Evolutionary conservation across 306 rosid genomes (phyloP), one percentile per base, ranked within the genome.

Genomic region (Astragalus glycyphyllos): DNA sequence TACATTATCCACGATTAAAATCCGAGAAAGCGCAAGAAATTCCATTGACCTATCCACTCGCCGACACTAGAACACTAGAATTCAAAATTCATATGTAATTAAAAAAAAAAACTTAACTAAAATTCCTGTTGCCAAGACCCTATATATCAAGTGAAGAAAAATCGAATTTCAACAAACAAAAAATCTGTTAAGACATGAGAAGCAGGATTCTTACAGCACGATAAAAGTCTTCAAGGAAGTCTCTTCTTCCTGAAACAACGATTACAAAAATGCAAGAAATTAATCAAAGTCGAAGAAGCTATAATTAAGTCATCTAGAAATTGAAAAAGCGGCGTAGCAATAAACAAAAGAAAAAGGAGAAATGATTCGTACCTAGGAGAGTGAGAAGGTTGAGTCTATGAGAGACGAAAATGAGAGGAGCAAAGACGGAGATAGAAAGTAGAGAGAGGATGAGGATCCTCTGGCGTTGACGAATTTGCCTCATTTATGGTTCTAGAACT

Each of bases 361-460:
- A 49, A 2, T 54, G 1, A 47, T n/a, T 1, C 20, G 26, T 82
- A 92, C 98, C 96, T 45, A 75, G 41, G 17, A 67, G 73, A 38
- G 77, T 69, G 77, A 85, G 65, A 42, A 72, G 65, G 35, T 86
- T 83, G 48, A 87, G 86, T 75, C 84, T 76, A 8, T 75, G 73
- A 54, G 92, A 82, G 75, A 91, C 87, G 53, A 92, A 83, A 72
- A 88, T 16, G 64, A 92, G 74, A 58, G 98, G 98, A 85, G 91
- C 87, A 53, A 90, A 17, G 70, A 92, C 91, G 80, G 97, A 85
- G 77, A 90, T 29, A 48, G 79, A 86, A 8, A 92, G 90, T 50
- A 92, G 69, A 81, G 82, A 74, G 88, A 92, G 97, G 86, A 92
- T 82, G 55, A 90, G 68, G 73, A 81, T 88, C 96, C 98, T 90